These are phyloP conservation scores for Umbellularia californica DNA, from an alignment of 164 flowering plant species.

Conservation along the genomic window DNA sequence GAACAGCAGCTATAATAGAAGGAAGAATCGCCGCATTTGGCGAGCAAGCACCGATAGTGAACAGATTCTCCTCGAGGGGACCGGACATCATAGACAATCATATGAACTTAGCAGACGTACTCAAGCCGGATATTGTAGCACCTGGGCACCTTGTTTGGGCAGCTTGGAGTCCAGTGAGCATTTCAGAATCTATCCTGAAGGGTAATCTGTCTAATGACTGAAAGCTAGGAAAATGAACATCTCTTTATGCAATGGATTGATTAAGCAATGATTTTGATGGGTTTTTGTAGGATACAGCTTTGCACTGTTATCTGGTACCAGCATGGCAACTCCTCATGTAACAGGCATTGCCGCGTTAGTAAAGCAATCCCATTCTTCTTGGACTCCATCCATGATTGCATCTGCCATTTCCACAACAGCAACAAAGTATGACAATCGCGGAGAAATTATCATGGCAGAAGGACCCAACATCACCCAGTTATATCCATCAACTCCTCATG, in stretches of 20 bases:
- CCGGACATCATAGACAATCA: slow-evolving; percentile 58
- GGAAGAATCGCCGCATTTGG: slow-evolving; percentile 64
- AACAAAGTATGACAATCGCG: slow-evolving; percentile 48
- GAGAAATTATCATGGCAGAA: slow-evolving; percentile 67
- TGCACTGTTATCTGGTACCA: slow-evolving; percentile 83
- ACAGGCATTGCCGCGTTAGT: slow-evolving; percentile 85
- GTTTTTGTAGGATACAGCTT: slow-evolving; percentile 48
- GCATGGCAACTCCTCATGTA: slow-evolving; percentile 96
- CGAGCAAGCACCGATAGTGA: slow-evolving; percentile 70
- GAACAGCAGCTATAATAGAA: slow-evolving; percentile 61
- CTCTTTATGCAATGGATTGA: background rate
- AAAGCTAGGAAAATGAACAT: background rate
- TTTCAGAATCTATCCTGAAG: slow-evolving; percentile 45
- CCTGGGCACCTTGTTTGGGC: slow-evolving; percentile 94
- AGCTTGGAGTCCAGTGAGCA: slow-evolving; percentile 91
- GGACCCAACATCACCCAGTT: slow-evolving; percentile 36
- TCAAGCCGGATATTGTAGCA: slow-evolving; percentile 90
- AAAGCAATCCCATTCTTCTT: slow-evolving; percentile 69
- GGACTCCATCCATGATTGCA: slow-evolving; percentile 91
- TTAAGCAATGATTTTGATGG: slow-evolving; percentile 1
- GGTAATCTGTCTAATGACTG: slow-evolving; percentile 30
- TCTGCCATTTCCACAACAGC: slow-evolving; percentile 91
- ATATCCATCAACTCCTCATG: slow-evolving; percentile 66
- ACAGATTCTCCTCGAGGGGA: slow-evolving; percentile 91
- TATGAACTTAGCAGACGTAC: slow-evolving; percentile 51